Conservation (phyloP, 345 rosid genomes). For the Eucalyptus regnans region DNA sequence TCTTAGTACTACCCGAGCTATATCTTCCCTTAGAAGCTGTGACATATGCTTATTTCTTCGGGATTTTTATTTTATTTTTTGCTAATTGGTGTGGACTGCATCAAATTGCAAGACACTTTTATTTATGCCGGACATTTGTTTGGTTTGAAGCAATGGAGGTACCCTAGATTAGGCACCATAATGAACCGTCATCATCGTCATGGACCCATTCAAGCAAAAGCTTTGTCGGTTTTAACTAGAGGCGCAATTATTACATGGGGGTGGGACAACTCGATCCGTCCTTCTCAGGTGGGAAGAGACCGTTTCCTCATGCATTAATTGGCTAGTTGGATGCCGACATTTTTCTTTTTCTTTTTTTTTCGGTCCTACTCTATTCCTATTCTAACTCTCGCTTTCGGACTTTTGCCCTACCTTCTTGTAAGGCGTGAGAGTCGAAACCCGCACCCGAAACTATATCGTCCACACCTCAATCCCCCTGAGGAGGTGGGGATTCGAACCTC, state of each 20-base stretch:
- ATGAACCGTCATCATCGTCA: background rate
- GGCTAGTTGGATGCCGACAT: background rate
- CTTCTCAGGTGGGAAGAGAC: background rate
- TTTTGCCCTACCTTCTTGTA: rapidly evolving
- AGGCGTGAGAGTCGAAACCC: no score
- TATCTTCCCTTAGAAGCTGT: background rate
- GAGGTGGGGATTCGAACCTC: no score
- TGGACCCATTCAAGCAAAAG: background rate
- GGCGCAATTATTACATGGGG: background rate
- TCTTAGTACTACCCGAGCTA: background rate
- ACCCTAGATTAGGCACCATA: background rate
- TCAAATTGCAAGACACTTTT: background rate
- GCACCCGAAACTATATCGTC: no score
- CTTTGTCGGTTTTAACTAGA: background rate
- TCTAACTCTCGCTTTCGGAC: rapidly evolving
- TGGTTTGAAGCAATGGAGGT: background rate
- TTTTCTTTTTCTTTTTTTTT: no score
- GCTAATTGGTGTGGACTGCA: background rate
- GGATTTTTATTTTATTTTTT: background rate
- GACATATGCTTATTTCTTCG: background rate
- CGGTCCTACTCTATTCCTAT: rapidly evolving
- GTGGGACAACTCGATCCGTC: background rate
- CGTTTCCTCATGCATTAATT: background rate
- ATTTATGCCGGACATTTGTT: background rate
- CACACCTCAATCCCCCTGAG: rapidly evolving